Percentiles rank a stretch among this genome's conserved stretches.
phyloP scores from a whole-genome alignment of 148 eudicot species.

The Vaccinium darrowii region DNA sequence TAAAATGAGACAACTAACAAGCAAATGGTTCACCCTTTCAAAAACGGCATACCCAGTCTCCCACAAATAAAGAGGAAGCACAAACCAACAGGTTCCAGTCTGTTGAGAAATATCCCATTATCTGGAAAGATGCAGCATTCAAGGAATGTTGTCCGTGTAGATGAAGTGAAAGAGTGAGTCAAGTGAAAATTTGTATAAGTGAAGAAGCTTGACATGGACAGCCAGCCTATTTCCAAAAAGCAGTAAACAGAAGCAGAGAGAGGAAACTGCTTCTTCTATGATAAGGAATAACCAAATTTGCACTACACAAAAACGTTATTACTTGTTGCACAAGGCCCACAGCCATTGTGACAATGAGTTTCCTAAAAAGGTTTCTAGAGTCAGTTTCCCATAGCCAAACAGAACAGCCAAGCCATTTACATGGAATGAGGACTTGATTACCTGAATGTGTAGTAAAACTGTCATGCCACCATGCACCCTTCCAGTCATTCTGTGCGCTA shows the following conservation, averaged over 20 bases:
- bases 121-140: neutral
- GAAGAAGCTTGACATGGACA: neutral
- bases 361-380: neutral
- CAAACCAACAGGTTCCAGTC: neutral
- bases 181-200: neutral
- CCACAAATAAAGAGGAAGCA: neutral
- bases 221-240: neutral
- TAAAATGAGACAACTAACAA: conserved; percentile 1
- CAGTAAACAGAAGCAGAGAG: neutral
- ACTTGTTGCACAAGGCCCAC: neutral
- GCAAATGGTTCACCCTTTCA: neutral
- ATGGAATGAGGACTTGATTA: conserved; percentile 10
- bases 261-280: neutral
- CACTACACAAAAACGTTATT: neutral
- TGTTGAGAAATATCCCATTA: neutral
- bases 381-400: conserved; percentile 1
- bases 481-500: conserved; percentile 80
- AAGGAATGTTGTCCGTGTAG: neutral
- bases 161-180: neutral
- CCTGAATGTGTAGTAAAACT: conserved; percentile 75
- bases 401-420: neutral
- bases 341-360: conserved; percentile 3
- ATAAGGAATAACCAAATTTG: too few relatives aligned
- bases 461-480: conserved; percentile 98
- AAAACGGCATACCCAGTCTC: neutral